Percentiles rank a stretch among this genome's conserved stretches.
phyloP scores from a whole-genome alignment of 257 asterid species.

The Paraleonurus japonicus region DNA sequence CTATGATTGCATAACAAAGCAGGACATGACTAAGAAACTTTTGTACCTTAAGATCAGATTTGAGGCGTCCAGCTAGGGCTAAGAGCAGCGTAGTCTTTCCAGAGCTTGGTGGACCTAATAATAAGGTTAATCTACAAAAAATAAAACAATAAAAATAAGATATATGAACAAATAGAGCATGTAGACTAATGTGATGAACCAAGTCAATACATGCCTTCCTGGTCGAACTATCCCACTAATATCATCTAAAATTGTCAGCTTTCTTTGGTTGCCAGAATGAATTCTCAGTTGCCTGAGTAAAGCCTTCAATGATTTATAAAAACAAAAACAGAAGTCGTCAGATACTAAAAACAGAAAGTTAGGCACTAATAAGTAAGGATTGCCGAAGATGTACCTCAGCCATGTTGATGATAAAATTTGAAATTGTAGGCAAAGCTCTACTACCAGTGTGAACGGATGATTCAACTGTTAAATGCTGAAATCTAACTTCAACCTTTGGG shows the following conservation, averaged over 20 bases:
- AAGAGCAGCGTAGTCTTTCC: slow-evolving; percentile 88
- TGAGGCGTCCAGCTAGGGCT: slow-evolving; percentile 91
- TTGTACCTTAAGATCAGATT: slow-evolving; percentile 81
- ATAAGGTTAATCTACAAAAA: slow-evolving; percentile 69
- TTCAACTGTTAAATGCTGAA: slow-evolving; percentile 65
- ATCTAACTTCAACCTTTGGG: slow-evolving; percentile 92
- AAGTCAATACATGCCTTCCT: slow-evolving; percentile 65
- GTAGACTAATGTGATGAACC: slow-evolving; percentile 9
- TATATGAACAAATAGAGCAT: slow-evolving; percentile 22
- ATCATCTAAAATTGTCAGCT: slow-evolving; percentile 71
- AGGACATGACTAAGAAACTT: slow-evolving; percentile 1
- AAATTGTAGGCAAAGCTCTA: slow-evolving; percentile 92
- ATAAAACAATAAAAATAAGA: slow-evolving; percentile 25
- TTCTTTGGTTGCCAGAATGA: slow-evolving; percentile 57
- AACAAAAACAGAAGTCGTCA: slow-evolving; percentile 28
- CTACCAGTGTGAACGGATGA: slow-evolving; percentile 79
- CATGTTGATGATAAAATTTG: slow-evolving; percentile 85
- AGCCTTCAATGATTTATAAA: slow-evolving; percentile 46
- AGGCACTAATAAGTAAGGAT: not conserved
- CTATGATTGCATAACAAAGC: not conserved
- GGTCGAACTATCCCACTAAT: slow-evolving; percentile 91
- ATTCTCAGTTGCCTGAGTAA: slow-evolving; percentile 66
- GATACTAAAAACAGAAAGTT: slow-evolving; percentile 18
- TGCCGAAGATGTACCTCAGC: slow-evolving; percentile 55
- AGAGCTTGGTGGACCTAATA: slow-evolving; percentile 97